These are phyloP conservation scores for Candida albicans DNA, from an alignment of 1,139 yeast genomes.

Conservation along the genomic window DNA sequence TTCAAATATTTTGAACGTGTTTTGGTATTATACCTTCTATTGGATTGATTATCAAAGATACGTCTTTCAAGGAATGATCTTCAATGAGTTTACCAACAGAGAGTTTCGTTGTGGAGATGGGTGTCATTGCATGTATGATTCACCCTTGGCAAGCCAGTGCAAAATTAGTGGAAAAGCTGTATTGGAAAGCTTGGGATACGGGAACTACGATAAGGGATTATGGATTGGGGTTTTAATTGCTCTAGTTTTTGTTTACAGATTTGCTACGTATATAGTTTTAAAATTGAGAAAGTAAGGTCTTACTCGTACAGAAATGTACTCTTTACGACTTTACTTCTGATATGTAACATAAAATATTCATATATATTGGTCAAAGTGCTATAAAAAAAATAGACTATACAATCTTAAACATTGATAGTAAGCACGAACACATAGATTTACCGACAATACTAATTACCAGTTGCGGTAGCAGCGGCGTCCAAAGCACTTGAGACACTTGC, in stretches of 20 bases:
- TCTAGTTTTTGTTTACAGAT: constrained; percentile 25
- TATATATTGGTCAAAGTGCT: too few species aligned
- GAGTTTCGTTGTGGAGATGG: constrained; percentile 29
- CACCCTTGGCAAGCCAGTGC: constrained; percentile 29
- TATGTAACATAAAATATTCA: too few species aligned
- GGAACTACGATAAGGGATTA: constrained; percentile 23
- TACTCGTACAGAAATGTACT: too few species aligned
- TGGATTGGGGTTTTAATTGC: constrained; percentile 37
- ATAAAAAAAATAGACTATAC: too few species aligned
- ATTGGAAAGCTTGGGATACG: constrained; percentile 29
- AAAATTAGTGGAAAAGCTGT: constrained; percentile 32
- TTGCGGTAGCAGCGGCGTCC: constrained; percentile 29
- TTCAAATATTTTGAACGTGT: constrained; percentile 30
- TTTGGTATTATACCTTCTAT: constrained; percentile 42
- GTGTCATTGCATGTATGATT: constrained; percentile 37
- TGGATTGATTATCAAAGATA: constrained; percentile 43
- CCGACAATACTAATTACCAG: background rate
- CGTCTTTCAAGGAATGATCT: constrained; percentile 46
- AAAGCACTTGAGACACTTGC: constrained; percentile 33
- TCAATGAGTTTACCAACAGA: constrained; percentile 32
- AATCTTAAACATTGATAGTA: too few species aligned
- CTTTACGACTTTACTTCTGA: too few species aligned
- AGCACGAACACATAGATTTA: too few species aligned
- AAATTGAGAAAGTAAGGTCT: constrained; percentile 10
- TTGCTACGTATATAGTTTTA: constrained; percentile 17